Conservation (phyloP, 192 early-diverging fungal genomes). For the Backusella australiensis region DNA sequence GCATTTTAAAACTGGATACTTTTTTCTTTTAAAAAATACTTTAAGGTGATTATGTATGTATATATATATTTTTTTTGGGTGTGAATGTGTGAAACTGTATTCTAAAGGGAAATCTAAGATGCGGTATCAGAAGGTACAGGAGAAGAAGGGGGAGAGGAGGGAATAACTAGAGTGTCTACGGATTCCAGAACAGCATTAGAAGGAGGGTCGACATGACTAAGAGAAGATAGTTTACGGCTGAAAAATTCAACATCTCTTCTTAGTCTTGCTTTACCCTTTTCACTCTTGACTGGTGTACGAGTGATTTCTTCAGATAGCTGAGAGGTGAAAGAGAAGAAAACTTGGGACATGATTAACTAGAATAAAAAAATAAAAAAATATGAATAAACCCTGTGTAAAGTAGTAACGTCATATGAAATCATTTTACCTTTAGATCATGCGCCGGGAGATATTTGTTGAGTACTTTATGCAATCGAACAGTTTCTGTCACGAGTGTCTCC, state of each 20-base stretch:
- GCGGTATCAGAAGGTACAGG: constrained; percentile 7
- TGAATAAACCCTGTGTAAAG: neutral
- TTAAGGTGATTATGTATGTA: neutral
- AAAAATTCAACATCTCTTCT: constrained; percentile 77
- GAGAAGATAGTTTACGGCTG: constrained; percentile 57
- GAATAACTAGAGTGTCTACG: constrained; percentile 10
- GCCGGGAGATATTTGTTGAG: constrained; percentile 81
- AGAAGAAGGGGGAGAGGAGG: neutral
- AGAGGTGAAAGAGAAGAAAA: constrained; percentile 75
- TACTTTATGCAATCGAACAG: constrained; percentile 87
- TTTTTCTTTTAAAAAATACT: neutral
- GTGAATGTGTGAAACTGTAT: neutral
- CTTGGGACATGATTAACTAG: constrained; percentile 71
- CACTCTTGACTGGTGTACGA: constrained; percentile 45
- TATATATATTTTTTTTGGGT: neutral
- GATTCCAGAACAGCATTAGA: constrained; percentile 68
- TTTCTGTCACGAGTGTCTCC: constrained; percentile 88
- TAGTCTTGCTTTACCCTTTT: constrained; percentile 69
- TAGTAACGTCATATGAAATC: neutral
- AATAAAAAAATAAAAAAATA: neutral
- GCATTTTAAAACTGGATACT: neutral
- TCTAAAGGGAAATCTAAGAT: constrained; percentile 3
- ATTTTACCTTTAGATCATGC: constrained; percentile 64
- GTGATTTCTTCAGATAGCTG: constrained; percentile 73
- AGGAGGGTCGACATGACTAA: constrained; percentile 72